Evolutionary conservation across 2,329 filamentous ascomycete genomes (phyloP), one percentile per base, ranked within the genome.

Genomic region (Trichoderma brevicompactum): DNA sequence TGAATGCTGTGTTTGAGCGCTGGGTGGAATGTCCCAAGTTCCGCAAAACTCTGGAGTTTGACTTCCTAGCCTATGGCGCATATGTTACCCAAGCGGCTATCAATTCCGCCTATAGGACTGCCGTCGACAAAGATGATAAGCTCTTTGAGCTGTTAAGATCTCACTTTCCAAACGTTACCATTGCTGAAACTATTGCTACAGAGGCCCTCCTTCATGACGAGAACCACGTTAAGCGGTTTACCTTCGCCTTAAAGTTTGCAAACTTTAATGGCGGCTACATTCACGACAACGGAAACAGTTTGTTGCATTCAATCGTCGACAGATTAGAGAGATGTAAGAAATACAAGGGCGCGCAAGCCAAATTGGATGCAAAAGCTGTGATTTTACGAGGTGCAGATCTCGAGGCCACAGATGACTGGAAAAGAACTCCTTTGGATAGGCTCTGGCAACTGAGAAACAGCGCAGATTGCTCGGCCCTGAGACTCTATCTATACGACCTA

Each of bases 291-390:
- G 68, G 43, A 4, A n/a, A 19, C 43, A 52, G 23, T 2, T 59
- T 64, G 4, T 13, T 69, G 13, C 68, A 69, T 28, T 53, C 55
- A 5, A 62, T 69, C 17, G 59, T 69, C 38, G 8, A 59, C 5
- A 61, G 56, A 10, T 7, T 67, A 3, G 38, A 19, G 41, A 52
- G 2, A 5, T 7, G 41, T 12, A 17, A 12, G 6, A 49, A 15
- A 1, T 64, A 49, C 9, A 44, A 10, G n/a, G 52, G 41, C 19
- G 17, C 17, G 4, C 8, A 17, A 3, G 53, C 58, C 2, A 13
- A 49, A 10, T 1, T 3, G 5, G 41, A 69, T 40, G 59, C 65
- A 3, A 3, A 17, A 1, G n/a, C 40, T 2, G 38, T 69, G 34
- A 48, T 69, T n/a, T 0, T 1, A 1, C 2, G 5, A 1, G 53